These are phyloP conservation scores for Penicillium sp. DNA, from an alignment of 2,329 filamentous ascomycete genomes.

Conservation along the genomic window DNA sequence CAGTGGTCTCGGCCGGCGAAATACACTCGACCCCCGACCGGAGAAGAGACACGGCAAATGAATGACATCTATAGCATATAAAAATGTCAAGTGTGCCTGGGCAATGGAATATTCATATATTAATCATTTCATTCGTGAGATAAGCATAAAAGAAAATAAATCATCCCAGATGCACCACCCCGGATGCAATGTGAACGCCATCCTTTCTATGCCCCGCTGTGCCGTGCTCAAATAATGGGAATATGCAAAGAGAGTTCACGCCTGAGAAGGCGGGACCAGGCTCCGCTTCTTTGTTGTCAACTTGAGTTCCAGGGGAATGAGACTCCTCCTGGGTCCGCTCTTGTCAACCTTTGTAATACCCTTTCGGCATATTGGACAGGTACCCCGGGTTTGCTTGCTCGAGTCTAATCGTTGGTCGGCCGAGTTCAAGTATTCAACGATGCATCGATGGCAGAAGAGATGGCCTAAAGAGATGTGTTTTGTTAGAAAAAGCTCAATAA, in stretches of 20 bases:
- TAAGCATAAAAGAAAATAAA: not conserved
- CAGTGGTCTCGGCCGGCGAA: constrained; percentile 54
- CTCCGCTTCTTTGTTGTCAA: constrained; percentile 31
- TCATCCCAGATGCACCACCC: not conserved
- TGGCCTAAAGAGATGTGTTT: constrained; percentile 47
- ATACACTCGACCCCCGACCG: constrained; percentile 51
- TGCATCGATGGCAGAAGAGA: constrained; percentile 63
- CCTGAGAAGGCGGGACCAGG: not conserved
- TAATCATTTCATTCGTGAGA: not conserved
- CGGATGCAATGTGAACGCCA: constrained; percentile 2
- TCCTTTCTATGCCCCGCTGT: constrained; percentile 2
- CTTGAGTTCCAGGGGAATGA: constrained; percentile 41
- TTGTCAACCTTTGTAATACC: constrained; percentile 37
- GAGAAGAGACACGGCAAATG: constrained; percentile 9
- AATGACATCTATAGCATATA: not conserved
- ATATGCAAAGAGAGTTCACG: not conserved
- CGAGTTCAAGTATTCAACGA: constrained; percentile 59
- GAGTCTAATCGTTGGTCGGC: constrained; percentile 48
- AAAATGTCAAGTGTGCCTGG: not conserved
- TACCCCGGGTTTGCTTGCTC: constrained; percentile 35
- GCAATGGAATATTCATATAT: not conserved
- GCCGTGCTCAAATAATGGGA: constrained; percentile 4
- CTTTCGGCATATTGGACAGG: constrained; percentile 48
- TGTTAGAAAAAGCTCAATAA: not conserved
- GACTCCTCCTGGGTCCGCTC: constrained; percentile 34